Evolutionary conservation across 129 eudicot genomes (phyloP), one percentile per base, ranked within the genome.

Genomic region (Helichrysum umbraculigerum): DNA sequence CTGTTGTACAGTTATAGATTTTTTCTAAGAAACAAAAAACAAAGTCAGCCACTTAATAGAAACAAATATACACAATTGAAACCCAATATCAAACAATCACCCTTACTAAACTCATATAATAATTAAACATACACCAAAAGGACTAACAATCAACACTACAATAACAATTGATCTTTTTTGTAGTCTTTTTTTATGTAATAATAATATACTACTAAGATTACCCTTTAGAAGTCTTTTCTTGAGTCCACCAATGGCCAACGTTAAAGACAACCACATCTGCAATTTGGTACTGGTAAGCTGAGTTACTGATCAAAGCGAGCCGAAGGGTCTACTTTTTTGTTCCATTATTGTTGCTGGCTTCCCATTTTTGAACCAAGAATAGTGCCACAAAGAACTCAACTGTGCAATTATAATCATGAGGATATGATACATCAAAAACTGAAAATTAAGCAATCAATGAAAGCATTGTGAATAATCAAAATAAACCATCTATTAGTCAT

Each of bases 191-290:
- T 42, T 3, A 58, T 17, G 10, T 3, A 1, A 61, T 15, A n/a
- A n/a, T n/a, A n/a, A 34, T 32, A 12, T n/a, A n/a, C n/a, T n/a
- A 58, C 25, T 7, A 7, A 64, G 60, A 25, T 76, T 78, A 88
- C 92, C 92, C 92, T 88, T 79, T 80, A 51, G 82, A 39, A 75
- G 87, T 88, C 80, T 85, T 88, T 29, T 83, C 87, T 22, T 85
- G 92, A 80, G 89, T 88, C 92, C 92, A 88, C 92, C 92, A 88
- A 37, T 88, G 92, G 3, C 92, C 92, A 6, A 88, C 83, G 70
- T 88, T 88, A 78, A 85, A 88, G 56, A 88, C 83, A 21, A 88
- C 66, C 42, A 85, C 63, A 60, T 88, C 90, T 3, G 93, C 90
- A 70, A 71, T 82, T 77, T 83, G 78, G 71, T 85, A 88, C 73